Conservation (phyloP, 1,284 basidiomycete genomes). For the Sporisorium reilianum region DNA sequence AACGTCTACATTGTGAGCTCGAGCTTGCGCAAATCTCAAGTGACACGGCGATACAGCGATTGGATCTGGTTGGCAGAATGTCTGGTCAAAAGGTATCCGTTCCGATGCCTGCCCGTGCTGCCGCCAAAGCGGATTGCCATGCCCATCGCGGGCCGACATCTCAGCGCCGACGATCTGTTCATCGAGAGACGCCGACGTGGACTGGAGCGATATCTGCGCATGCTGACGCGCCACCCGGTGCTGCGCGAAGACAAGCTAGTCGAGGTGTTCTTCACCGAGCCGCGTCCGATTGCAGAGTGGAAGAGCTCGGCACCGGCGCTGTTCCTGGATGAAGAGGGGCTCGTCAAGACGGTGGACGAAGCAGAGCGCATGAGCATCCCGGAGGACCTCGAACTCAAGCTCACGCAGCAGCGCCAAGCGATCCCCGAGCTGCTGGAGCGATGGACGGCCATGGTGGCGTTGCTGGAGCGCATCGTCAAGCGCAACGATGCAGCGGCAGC, state of each 20-base stretch:
- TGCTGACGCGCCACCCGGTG: slow-evolving; percentile 44
- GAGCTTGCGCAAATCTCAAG: slow-evolving; percentile 35
- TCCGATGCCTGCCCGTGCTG: slow-evolving; percentile 52
- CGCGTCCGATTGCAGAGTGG: slow-evolving; percentile 36
- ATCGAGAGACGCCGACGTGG: slow-evolving; percentile 47
- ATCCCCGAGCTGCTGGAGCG: slow-evolving; percentile 46
- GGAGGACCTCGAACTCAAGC: slow-evolving; percentile 46
- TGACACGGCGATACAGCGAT: slow-evolving; percentile 55
- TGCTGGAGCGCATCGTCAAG: slow-evolving; percentile 49
- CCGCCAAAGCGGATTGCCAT: slow-evolving; percentile 55
- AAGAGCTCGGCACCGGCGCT: slow-evolving; percentile 42
- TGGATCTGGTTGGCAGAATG: slow-evolving; percentile 56
- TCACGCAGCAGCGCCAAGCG: slow-evolving; percentile 42
- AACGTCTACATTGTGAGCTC: slow-evolving; percentile 51
- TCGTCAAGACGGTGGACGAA: slow-evolving; percentile 44
- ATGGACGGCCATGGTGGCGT: slow-evolving; percentile 47
- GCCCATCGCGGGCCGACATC: slow-evolving; percentile 45
- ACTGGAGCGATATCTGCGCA: slow-evolving; percentile 46
- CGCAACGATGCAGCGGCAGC: slow-evolving; percentile 52
- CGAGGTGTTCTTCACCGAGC: slow-evolving; percentile 47
- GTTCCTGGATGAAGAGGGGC: slow-evolving; percentile 47
- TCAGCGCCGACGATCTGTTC: slow-evolving; percentile 48
- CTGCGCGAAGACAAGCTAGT: slow-evolving; percentile 50
- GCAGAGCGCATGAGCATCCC: slow-evolving; percentile 49
- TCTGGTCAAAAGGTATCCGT: slow-evolving; percentile 54